A percentile compares a stretch with the other conserved stretches of the same genome.
phyloP scores from a whole-genome alignment of 2,329 filamentous ascomycete genomes.

The Talaromyces pinophilus region DNA sequence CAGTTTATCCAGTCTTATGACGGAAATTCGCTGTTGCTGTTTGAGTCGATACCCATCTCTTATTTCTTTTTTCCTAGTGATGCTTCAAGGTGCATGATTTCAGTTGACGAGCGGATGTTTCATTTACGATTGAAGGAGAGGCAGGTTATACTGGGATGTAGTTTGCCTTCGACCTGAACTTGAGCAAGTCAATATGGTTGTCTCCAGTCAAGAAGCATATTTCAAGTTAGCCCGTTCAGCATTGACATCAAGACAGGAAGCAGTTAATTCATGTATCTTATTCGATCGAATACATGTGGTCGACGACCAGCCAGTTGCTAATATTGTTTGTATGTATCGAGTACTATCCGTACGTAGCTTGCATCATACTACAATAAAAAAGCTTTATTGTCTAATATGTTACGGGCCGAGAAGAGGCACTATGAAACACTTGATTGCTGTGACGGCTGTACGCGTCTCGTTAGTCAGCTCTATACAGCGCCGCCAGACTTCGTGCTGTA shows the following conservation, averaged over 20 bases:
- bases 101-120: conserved; percentile 4
- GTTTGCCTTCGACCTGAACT: neutral
- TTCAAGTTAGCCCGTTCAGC: conserved; percentile 14
- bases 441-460: too few species aligned
- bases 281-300: neutral
- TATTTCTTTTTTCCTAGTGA: conserved; percentile 8
- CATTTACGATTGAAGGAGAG: conserved; percentile 1
- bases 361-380: neutral
- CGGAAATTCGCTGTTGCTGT: conserved; percentile 1
- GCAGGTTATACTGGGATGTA: neutral
- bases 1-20: conserved; percentile 6
- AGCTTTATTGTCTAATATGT: too few species aligned
- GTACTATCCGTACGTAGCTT: conserved; percentile 16
- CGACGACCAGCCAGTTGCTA: neutral
- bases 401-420: too few species aligned
- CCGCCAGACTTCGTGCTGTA: too few species aligned
- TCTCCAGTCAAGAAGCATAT: neutral
- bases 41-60: conserved; percentile 23
- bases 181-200: neutral
- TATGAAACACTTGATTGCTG: too few species aligned
- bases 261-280: conserved; percentile 23
- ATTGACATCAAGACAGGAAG: conserved; percentile 4
- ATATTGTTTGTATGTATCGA: conserved; percentile 22
- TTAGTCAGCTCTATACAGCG: too few species aligned
- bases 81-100: conserved; percentile 11